A percentile compares a stretch with the other conserved stretches of the same genome.
Evolutionary conservation across 2,329 filamentous ascomycete genomes (phyloP).

Genomic region (Alternaria sp.): DNA sequence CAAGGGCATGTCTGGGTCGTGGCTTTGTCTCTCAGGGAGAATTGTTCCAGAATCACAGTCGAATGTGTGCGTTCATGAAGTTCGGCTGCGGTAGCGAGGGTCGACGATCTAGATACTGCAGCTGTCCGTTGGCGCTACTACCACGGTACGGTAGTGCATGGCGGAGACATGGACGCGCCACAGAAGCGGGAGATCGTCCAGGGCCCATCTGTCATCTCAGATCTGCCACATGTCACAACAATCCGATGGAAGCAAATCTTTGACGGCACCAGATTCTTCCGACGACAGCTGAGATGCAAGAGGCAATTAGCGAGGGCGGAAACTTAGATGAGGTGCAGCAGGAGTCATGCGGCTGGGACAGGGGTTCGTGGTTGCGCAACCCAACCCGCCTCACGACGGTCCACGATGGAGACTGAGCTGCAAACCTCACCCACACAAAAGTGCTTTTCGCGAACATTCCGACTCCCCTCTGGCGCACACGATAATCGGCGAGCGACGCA

Average conservation of each 20-base stretch:
- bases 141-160: background rate
- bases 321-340: constrained; percentile 3
- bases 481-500: background rate
- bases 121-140: background rate
- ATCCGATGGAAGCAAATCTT: background rate
- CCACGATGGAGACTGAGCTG: background rate
- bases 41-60: background rate
- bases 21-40: background rate
- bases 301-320: background rate
- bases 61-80: background rate
- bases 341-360: constrained; percentile 5
- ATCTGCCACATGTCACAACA: background rate
- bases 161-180: background rate
- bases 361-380: background rate
- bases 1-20: background rate
- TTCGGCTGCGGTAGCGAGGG: background rate
- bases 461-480: background rate
- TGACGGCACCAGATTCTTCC: background rate
- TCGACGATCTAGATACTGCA: background rate
- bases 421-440: background rate
- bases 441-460: background rate
- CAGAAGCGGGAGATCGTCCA: constrained; percentile 6
- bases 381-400: background rate
- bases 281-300: background rate
- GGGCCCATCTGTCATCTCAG: constrained; percentile 1